Base-by-base conservation (phyloP, 257 asterid genomes). In the Anisodus tanguticus region DNA sequence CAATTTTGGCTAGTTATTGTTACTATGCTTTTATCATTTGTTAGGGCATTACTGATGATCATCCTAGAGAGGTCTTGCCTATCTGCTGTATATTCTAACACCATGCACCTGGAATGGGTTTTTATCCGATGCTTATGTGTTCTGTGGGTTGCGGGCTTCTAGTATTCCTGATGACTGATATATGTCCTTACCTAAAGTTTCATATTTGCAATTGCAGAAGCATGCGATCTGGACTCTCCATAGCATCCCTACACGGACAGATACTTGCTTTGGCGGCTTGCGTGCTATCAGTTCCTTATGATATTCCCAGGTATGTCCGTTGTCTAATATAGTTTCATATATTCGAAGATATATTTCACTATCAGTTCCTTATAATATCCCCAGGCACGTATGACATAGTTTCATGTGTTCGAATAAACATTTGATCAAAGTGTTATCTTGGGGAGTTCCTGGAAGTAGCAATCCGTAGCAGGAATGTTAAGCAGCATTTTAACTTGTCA, bases 241-340 rank as follows among this genome's bases (percentile, higher is more conserved):
- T 91, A 86, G 98, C 98, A 74, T 91, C 95, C 31, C 74, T 95
- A 79, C 99, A 97, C 86, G 99, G 98, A 85, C 87, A 94, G 84
- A 91, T 97, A 89, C 98, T 97, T 86, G 95, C 99, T 86, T 90
- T 97, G 90, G 96, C 95, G 66, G 98, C 99, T 71, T 95, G 98
- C 35, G 95, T 97, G 53, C 90, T 97, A 62, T 97, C 98, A 41
- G 96, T 93, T 88, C 98, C 99, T 58, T 97, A 97, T 83, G 99
- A 97, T 88, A 95, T 97, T 96, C 98, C 99, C 83, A 92, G 99
- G 99, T 94, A 86, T 71, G 86, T 87, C 69, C 82, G 17, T 69
- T 81, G 55, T 87, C 82, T 55, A 9, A 55, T 82, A 81, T 81
- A 77, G 80, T 77, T 77, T 58, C 80, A 67, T 67, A 68, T n/a